Percentiles rank a stretch among this genome's conserved stretches.
phyloP scores from a whole-genome alignment of 176 grass and related monocot species.

The Thalia dealbata region DNA sequence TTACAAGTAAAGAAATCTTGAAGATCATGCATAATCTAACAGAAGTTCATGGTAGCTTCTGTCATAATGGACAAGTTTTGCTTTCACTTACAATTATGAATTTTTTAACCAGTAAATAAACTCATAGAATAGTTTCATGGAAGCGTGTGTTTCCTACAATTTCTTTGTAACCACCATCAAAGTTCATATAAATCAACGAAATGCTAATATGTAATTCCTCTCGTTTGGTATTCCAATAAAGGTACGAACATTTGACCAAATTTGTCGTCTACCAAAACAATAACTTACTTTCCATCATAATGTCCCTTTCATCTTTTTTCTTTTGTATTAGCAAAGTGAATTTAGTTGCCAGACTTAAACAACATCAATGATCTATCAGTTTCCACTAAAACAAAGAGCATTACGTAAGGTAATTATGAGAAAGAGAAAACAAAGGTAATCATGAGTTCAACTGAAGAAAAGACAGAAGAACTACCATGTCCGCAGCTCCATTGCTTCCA shows the following conservation, averaged over 20 bases:
- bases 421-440: constrained; percentile 19
- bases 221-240: not conserved
- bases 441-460: constrained; percentile 19
- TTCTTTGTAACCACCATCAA: not conserved
- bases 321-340: not conserved
- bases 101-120: not conserved
- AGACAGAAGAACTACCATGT: constrained; percentile 59
- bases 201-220: not conserved
- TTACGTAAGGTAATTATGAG: too few species aligned
- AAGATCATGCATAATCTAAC: not conserved
- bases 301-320: not conserved
- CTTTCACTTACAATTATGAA: not conserved
- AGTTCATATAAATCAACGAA: not conserved
- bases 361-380: not conserved
- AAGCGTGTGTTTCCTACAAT: not conserved
- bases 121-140: not conserved
- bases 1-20: not conserved
- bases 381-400: not conserved
- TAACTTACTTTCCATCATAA: not conserved
- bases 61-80: not conserved
- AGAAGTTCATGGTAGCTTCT: not conserved
- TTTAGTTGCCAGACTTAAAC: not conserved
- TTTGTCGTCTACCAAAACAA: not conserved
- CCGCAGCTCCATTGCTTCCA: constrained; percentile 43
- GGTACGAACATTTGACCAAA: not conserved